Percentiles rank a stretch among this genome's conserved stretches.
These are phyloP conservation scores for Aphanomyces cochlioides DNA, from an alignment of 352 stramenopile genomes.

Conservation along the genomic window DNA sequence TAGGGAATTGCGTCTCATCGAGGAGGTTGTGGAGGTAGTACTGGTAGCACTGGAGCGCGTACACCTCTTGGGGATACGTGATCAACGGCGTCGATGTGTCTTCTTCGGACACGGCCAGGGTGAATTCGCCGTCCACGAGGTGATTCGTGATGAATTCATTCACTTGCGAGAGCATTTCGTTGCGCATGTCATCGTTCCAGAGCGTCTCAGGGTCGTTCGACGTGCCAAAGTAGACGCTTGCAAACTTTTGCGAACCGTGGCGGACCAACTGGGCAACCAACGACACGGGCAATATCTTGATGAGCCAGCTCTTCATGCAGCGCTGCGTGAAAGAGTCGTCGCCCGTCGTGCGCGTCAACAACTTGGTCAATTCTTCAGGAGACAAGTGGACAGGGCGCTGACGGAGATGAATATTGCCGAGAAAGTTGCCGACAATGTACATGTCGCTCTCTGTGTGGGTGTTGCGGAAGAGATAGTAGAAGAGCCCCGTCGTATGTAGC, in stretches of 20 bases:
- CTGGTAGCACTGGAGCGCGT: constrained; percentile 82
- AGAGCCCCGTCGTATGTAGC: constrained; percentile 77
- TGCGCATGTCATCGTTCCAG: constrained; percentile 81
- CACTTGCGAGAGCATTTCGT: constrained; percentile 83
- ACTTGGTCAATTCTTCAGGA: constrained; percentile 12
- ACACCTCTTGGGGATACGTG: constrained; percentile 77
- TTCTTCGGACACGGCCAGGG: constrained; percentile 61
- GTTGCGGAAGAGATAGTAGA: constrained; percentile 84
- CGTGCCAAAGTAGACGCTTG: constrained; percentile 72
- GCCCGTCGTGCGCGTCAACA: background rate
- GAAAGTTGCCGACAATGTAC: constrained; percentile 67
- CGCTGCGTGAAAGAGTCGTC: constrained; percentile 76
- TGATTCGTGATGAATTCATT: constrained; percentile 83
- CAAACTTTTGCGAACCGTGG: constrained; percentile 69
- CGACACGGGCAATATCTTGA: constrained; percentile 74
- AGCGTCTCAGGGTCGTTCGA: constrained; percentile 84
- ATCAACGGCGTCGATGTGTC: constrained; percentile 69
- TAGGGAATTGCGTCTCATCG: constrained; percentile 80
- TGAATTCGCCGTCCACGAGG: constrained; percentile 68
- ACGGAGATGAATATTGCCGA: constrained; percentile 77
- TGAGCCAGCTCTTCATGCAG: constrained; percentile 79
- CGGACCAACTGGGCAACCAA: constrained; percentile 82
- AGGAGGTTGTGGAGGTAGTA: constrained; percentile 86
- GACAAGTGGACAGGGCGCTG: constrained; percentile 58
- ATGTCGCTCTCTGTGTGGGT: constrained; percentile 79